Base-by-base conservation (phyloP, 768 basidiomycete species). In the Termitomyces sp. region DNA sequence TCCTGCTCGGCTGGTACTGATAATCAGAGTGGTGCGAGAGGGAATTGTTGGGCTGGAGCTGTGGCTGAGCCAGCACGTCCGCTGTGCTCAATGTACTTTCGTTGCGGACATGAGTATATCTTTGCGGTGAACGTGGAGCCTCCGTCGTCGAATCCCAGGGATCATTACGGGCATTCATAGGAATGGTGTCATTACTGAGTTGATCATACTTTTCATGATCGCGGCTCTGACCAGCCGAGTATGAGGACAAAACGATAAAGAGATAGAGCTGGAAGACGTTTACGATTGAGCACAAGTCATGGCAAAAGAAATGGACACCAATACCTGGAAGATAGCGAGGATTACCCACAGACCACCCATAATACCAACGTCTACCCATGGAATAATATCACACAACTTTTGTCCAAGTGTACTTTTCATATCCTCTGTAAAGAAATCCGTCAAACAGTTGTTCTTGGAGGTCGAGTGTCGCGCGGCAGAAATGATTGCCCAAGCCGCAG, bases 341-440 rank as follows among this genome's bases (percentile, higher is more conserved):
- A 97, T 69, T 10, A 91, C 73, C 92, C 95, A 98, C 6, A 97
- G 78, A 8, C 85, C 92, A 20, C 81, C 89, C 94, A 98, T 96
- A 59, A 98, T 76, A 42, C 96, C 96, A 14, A 97, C 79, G 67
- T 92, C 91, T 10, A 93, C 91, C 92, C 94, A 97, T 5, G 94
- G 81, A 70, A 98, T 96, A 58, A 97, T 89, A 51, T 87, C 79
- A 75, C 97, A 99, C 29, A 98, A 80, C 5, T 83, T 86, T 40
- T 86, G 72, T 6, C 86, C 91, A 71, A 93, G 83, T 42, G 73
- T 71, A 54, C 73, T 65, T 61, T 66, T 69, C 12, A 74, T 68
- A 65, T 74, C 71, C 63, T 76, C 71, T 17, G 77, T 69, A 70
- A 87, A 91, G 76, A 85, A 91, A 47, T 80, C 73, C 3, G 64